Evolutionary conservation across 225 moss, liverwort and hornwort genomes (phyloP).

Genomic region (Anthoceros angustus): DNA sequence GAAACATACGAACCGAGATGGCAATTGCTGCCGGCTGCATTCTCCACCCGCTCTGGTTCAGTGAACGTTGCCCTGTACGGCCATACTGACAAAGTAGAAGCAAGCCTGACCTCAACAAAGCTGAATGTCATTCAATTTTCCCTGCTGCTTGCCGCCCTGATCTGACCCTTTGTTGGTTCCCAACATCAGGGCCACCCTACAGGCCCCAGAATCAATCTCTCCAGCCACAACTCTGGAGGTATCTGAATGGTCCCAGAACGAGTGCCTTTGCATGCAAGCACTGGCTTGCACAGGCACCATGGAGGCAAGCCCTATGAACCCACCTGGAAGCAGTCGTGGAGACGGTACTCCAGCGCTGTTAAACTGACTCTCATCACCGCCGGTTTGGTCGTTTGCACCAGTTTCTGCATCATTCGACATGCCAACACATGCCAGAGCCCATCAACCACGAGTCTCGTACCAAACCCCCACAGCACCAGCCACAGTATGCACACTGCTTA

Average conservation of each 20-base stretch:
- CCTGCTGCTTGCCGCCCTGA: conserved; percentile 36
- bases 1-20: conserved; percentile 70
- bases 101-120: conserved; percentile 46
- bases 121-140: conserved; percentile 47
- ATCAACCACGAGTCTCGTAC: conserved; percentile 1
- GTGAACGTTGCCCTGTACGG: conserved; percentile 41
- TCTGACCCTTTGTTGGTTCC: conserved; percentile 24
- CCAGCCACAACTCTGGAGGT: conserved; percentile 7
- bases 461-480: not conserved
- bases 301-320: conserved; percentile 66
- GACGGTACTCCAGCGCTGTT: conserved; percentile 48
- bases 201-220: conserved; percentile 45
- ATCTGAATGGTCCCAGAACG: conserved; percentile 34
- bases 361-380: conserved; percentile 47
- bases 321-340: conserved; percentile 57
- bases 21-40: conserved; percentile 56
- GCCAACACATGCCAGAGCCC: too few relatives aligned
- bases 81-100: conserved; percentile 71
- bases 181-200: conserved; percentile 52
- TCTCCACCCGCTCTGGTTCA: conserved; percentile 54
- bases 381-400: conserved; percentile 35
- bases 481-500: not conserved
- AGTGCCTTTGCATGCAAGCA: conserved; percentile 57
- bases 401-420: conserved; percentile 24
- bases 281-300: conserved; percentile 62